Conservation (phyloP, 106 monocot species). For the Allium fistulosum region DNA sequence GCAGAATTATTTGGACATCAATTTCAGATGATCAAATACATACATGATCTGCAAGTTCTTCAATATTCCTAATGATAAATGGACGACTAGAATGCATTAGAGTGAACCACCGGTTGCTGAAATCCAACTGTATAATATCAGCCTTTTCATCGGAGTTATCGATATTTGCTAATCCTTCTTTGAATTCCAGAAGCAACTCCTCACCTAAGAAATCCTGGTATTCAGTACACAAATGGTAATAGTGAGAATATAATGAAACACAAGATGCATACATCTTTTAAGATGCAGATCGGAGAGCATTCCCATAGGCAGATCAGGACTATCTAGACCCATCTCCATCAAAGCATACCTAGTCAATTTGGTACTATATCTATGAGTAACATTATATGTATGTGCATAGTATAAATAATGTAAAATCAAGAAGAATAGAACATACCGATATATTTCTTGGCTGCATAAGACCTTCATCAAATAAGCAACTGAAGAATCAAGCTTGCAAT, state of each 20-base stretch:
- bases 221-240: too few relatives aligned
- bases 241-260: neutral
- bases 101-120: slow-evolving; percentile 74
- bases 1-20: neutral
- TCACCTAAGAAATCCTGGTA: slow-evolving; percentile 22
- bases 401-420: neutral
- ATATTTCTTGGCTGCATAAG: slow-evolving; percentile 69
- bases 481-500: slow-evolving; percentile 52
- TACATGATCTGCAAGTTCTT: slow-evolving; percentile 68
- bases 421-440: slow-evolving; percentile 21
- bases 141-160: slow-evolving; percentile 1
- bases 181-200: slow-evolving; percentile 38
- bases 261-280: slow-evolving; percentile 26
- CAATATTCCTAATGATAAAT: slow-evolving; percentile 36
- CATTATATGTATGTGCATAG: slow-evolving; percentile 33
- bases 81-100: slow-evolving; percentile 59
- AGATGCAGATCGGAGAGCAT: slow-evolving; percentile 55
- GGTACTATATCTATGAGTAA: neutral
- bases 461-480: slow-evolving; percentile 61
- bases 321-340: slow-evolving; percentile 55
- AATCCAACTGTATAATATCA: slow-evolving; percentile 32
- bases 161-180: slow-evolving; percentile 12
- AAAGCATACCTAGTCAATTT: slow-evolving; percentile 39
- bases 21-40: too few relatives aligned
- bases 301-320: slow-evolving; percentile 48